Evolutionary conservation across 177 flowering plant species (phyloP), one percentile per base, ranked within the genome.

Genomic region (Vitis hybrid): DNA sequence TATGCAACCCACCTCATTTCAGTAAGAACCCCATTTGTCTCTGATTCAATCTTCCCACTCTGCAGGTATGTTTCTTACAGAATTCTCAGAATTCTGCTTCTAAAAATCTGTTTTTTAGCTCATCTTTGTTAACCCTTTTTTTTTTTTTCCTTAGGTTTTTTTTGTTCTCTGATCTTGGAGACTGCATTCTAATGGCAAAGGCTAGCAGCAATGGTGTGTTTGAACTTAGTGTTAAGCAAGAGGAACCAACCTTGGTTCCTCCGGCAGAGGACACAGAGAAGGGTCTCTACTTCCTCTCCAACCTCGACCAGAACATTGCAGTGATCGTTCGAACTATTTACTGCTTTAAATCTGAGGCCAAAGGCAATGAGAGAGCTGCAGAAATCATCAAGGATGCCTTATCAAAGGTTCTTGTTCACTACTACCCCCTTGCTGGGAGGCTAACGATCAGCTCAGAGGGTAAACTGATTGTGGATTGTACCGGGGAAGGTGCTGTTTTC

Each of bases 301-400:
- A 88, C 77, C 88, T 90, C 3, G 91, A 90, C 62, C 91, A 87
- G 62, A 90, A 86, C 75, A 87, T 88, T 19, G 92, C 90, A 0
- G 88, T 86, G 56, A 81, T 76, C 0, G 86, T 88, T 17, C 84
- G 80, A 2, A 87, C 92, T 2, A 75, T 87, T 56, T 88, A 90
- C 82, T 83, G 84, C 79, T 90, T 82, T 62, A 86, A 78, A 71
- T 78, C 89, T 6, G 86, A 79, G 14, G 63, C 77, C 14, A 76
- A 26, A 70, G 88, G 89, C 1, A 84, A 83, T 48, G 87, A 86
- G 62, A 78, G 64, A 15, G 87, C 91, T 19, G 80, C 18, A 5
- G 75, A 80, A 48, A 82, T 85, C 9, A 80, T 90, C 52, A 88
- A 79, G 75, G 77, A 80, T 18, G 88, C 88, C 3, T 72, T 90